Evolutionary conservation across 352 stramenopile genomes (phyloP).

Genomic region (Aphanomyces cochlioides): DNA sequence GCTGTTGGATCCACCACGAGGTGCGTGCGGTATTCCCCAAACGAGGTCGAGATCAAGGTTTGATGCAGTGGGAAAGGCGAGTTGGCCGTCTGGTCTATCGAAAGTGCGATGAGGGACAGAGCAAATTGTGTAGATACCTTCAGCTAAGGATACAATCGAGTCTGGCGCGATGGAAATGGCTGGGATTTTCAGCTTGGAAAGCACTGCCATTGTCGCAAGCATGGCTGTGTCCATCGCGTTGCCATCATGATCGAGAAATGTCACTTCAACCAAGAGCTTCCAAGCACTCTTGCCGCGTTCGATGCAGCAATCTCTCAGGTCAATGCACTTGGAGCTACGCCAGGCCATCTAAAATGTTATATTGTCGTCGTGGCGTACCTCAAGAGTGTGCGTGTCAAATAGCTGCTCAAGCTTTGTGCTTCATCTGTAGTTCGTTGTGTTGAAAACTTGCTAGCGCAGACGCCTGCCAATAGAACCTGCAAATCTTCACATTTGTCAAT

Average conservation of each 20-base stretch:
- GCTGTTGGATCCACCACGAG: constrained; percentile 69
- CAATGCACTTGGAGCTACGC: constrained; percentile 60
- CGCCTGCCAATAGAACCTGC: constrained; percentile 72
- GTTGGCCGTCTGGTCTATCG: constrained; percentile 36
- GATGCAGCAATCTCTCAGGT: constrained; percentile 75
- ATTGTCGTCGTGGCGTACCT: constrained; percentile 39
- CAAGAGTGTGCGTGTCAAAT: constrained; percentile 65
- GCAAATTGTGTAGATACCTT: constrained; percentile 36
- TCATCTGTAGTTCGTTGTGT: constrained; percentile 71
- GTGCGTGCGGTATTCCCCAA: constrained; percentile 51
- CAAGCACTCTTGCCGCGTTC: constrained; percentile 69
- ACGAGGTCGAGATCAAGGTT: constrained; percentile 58
- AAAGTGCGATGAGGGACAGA: not conserved
- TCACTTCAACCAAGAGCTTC: constrained; percentile 78
- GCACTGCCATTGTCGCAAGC: constrained; percentile 61
- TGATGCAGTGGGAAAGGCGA: constrained; percentile 51
- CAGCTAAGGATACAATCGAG: constrained; percentile 61
- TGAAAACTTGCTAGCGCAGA: constrained; percentile 71
- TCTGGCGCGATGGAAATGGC: constrained; percentile 57
- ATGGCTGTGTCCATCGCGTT: constrained; percentile 74
- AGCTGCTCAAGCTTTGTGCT: constrained; percentile 68
- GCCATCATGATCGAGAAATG: constrained; percentile 76
- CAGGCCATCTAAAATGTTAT: constrained; percentile 10
- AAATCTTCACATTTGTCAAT: constrained; percentile 38
- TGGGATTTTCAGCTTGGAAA: constrained; percentile 60